phyloP scores from a whole-genome alignment of 2,329 filamentous ascomycete genomes.

The Colletotrichum tabaci region DNA sequence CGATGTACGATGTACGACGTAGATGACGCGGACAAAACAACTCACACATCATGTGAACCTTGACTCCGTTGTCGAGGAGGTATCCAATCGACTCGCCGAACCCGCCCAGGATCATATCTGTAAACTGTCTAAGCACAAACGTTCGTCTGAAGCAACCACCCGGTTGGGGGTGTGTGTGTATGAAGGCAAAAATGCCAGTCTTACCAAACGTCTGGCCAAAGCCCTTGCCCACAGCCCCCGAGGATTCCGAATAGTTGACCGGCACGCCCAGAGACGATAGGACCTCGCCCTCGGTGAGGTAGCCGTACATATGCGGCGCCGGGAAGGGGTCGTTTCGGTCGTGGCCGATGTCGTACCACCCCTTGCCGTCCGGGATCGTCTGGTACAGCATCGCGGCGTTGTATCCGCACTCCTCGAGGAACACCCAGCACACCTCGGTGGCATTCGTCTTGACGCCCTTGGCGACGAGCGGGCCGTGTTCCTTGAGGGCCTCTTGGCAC shows the following conservation, averaged over 20 bases:
- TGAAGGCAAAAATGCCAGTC: not conserved
- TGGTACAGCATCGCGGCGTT: slow-evolving; percentile 33
- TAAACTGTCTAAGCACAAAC: slow-evolving; percentile 32
- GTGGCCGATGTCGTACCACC: slow-evolving; percentile 45
- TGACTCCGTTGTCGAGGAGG: slow-evolving; percentile 65
- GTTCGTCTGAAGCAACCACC: slow-evolving; percentile 12
- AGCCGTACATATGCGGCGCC: slow-evolving; percentile 38
- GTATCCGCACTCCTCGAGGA: slow-evolving; percentile 47
- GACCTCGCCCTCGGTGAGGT: slow-evolving; percentile 52
- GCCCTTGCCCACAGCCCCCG: slow-evolving; percentile 34
- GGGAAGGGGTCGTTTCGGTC: slow-evolving; percentile 43
- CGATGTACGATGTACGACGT: no score
- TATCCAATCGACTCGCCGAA: slow-evolving; percentile 61
- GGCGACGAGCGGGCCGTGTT: slow-evolving; percentile 42
- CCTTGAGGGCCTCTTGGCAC: slow-evolving; percentile 62
- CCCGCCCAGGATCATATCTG: slow-evolving; percentile 49
- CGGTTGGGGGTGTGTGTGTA: no score
- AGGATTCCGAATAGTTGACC: slow-evolving; percentile 63
- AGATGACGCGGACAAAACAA: not conserved
- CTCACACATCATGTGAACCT: slow-evolving; percentile 72
- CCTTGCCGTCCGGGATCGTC: slow-evolving; percentile 31
- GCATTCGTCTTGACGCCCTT: slow-evolving; percentile 45
- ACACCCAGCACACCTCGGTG: slow-evolving; percentile 30
- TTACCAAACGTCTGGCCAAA: slow-evolving; percentile 27
- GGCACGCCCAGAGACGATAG: slow-evolving; percentile 74